phyloP scores from a whole-genome alignment of 2,329 filamentous ascomycete species.

The Alternaria atra region DNA sequence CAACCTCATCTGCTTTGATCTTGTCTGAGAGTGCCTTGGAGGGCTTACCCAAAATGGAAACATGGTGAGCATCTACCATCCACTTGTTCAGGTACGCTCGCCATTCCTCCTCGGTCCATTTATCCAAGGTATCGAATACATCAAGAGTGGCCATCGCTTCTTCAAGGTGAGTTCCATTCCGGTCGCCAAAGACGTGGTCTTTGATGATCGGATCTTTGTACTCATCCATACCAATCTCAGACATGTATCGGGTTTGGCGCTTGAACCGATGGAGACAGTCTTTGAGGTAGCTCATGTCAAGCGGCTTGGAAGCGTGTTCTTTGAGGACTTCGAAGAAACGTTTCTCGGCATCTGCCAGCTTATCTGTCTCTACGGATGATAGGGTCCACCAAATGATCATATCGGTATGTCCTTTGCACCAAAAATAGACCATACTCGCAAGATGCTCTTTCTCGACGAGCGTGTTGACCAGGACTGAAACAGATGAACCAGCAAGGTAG shows the following conservation, averaged over 20 bases:
- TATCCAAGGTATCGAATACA: slow-evolving; percentile 72
- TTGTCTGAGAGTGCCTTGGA: slow-evolving; percentile 81
- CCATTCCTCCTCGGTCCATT: slow-evolving; percentile 88
- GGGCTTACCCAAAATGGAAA: slow-evolving; percentile 88
- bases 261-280: slow-evolving; percentile 86
- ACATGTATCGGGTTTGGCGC: slow-evolving; percentile 82
- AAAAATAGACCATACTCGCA: slow-evolving; percentile 83
- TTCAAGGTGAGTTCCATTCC: slow-evolving; percentile 71
- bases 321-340: slow-evolving; percentile 84
- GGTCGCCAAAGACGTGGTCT: slow-evolving; percentile 88
- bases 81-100: slow-evolving; percentile 81
- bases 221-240: slow-evolving; percentile 81
- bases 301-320: slow-evolving; percentile 78
- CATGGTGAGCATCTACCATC: slow-evolving; percentile 84
- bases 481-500: slow-evolving; percentile 92
- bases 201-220: slow-evolving; percentile 88
- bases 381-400: slow-evolving; percentile 86
- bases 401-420: slow-evolving; percentile 80
- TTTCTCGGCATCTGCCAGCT: slow-evolving; percentile 83
- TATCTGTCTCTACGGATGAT: slow-evolving; percentile 85
- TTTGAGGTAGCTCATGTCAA: slow-evolving; percentile 89
- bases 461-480: slow-evolving; percentile 88
- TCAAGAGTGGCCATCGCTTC: slow-evolving; percentile 53
- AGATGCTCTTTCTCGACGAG: slow-evolving; percentile 94
- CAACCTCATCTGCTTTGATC: slow-evolving; percentile 82